Evolutionary conservation across 768 basidiomycete genomes (phyloP).

Genomic region (Agaricus sinodeliciosus): DNA sequence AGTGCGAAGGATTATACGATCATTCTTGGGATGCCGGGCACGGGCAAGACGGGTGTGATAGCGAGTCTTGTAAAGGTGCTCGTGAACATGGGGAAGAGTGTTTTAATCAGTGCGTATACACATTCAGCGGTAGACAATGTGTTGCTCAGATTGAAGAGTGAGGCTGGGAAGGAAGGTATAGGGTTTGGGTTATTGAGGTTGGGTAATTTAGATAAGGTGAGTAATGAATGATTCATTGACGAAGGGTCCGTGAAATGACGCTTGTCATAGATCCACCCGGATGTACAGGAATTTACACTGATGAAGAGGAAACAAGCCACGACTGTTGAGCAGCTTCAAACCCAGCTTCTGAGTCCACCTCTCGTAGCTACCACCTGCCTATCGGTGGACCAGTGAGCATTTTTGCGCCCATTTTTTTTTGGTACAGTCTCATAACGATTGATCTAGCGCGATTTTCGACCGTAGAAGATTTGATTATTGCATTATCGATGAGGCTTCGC

Average conservation of each 20-base stretch:
- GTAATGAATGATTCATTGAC: constrained; percentile 10
- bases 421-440: not conserved
- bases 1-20: constrained; percentile 85
- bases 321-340: constrained; percentile 78
- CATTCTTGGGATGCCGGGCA: constrained; percentile 96
- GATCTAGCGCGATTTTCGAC: constrained; percentile 70
- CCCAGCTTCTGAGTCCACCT: constrained; percentile 78
- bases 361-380: constrained; percentile 96
- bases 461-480: constrained; percentile 90
- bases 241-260: not conserved
- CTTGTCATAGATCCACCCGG: constrained; percentile 67
- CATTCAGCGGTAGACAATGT: constrained; percentile 99
- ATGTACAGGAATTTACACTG: constrained; percentile 67
- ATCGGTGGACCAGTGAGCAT: constrained; percentile 84
- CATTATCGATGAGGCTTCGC: constrained; percentile 97
- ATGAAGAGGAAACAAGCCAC: constrained; percentile 45
- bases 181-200: constrained; percentile 76
- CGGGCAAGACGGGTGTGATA: constrained; percentile 95
- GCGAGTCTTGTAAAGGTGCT: constrained; percentile 79
- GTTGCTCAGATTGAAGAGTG: constrained; percentile 66
- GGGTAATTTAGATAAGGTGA: constrained; percentile 89
- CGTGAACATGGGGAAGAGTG: constrained; percentile 77
- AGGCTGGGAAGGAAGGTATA: constrained; percentile 12
- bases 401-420: not conserved
- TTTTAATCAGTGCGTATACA: constrained; percentile 88